These are phyloP conservation scores for Diutina rugosa DNA, from an alignment of 1,139 yeast genomes.

Conservation along the genomic window DNA sequence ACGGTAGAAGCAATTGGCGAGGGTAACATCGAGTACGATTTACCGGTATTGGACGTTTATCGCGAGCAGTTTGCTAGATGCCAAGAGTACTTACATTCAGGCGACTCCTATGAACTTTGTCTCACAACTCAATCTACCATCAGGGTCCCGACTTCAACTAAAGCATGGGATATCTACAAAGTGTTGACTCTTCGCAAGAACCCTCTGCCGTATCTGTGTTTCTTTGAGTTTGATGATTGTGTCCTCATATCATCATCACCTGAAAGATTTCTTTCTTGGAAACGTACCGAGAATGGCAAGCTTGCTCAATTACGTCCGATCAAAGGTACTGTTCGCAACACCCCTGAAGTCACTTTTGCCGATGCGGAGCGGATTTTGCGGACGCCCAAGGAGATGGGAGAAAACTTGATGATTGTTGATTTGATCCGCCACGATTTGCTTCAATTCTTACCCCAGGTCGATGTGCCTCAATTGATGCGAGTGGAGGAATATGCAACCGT, in stretches of 20 bases:
- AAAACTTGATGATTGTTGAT: slow-evolving; percentile 94
- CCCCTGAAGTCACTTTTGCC: slow-evolving; percentile 34
- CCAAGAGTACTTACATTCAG: slow-evolving; percentile 58
- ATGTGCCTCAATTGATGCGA: slow-evolving; percentile 69
- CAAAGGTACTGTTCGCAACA: slow-evolving; percentile 83
- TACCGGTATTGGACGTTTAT: slow-evolving; percentile 48
- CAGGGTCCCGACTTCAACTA: slow-evolving; percentile 26
- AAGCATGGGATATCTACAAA: slow-evolving; percentile 75
- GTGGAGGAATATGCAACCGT: slow-evolving; percentile 91
- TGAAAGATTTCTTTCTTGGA: slow-evolving; percentile 84
- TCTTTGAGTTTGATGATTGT: slow-evolving; percentile 60
- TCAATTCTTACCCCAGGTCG: slow-evolving; percentile 52
- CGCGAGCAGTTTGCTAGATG: slow-evolving; percentile 44
- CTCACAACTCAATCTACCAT: slow-evolving; percentile 70
- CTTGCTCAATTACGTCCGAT: slow-evolving; percentile 81
- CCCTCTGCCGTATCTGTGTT: slow-evolving; percentile 91
- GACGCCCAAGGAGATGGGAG: slow-evolving; percentile 91
- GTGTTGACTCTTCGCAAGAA: slow-evolving; percentile 50
- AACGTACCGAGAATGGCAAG: slow-evolving; percentile 19
- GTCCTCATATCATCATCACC: slow-evolving; percentile 81
- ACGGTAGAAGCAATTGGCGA: slow-evolving; percentile 16
- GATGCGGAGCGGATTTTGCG: slow-evolving; percentile 54
- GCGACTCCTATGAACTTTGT: slow-evolving; percentile 92
- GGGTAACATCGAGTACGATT: slow-evolving; percentile 20
- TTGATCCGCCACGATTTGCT: slow-evolving; percentile 84